Base-by-base conservation (phyloP, 2,329 filamentous ascomycete species). In the Aspergillus fumigatiaffinis region DNA sequence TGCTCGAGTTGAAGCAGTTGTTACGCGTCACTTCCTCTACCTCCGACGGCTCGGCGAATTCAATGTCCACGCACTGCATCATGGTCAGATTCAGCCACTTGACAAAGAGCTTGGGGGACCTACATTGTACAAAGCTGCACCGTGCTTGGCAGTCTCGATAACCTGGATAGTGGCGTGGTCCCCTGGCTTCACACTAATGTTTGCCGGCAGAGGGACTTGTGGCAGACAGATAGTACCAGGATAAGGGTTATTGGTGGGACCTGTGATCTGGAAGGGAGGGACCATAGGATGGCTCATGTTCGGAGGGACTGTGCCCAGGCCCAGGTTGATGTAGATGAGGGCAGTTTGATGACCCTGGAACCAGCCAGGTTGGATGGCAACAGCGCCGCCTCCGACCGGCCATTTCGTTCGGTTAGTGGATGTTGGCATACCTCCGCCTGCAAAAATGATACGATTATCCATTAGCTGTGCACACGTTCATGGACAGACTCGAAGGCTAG, bases 361-460 rank as follows among this genome's bases (percentile, higher is more conserved):
- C 94, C 94, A 97, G 68, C 93, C 94, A 0, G 94, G 94, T 71
- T 97, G 93, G 68, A 97, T 83, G 51, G 91, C 84, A 59, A 99
- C 70, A n/a, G 92, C 91, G 60, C 94, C 94, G 65, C 94, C 94
- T 29, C 78, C 84, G 51, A 91, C 82, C 17, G 94, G 92, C 94
- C 94, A 97, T 77, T 88, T 90, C 14, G 94, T 96, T 61, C 93
- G 87, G 77, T 99, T 97, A 48, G 76, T 82, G 0, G 90, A 89
- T 41, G 85, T 83, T 50, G 81, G 80, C 79, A 93, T 86, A 60
- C 94, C 94, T 57, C 94, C 94, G 72, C 93, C 93, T 97, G 67
- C 12, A 52, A 51, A 51, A 51, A 38, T 38, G 5, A 17, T 17
- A 38, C 14, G 51, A 46, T 53, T 14, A 53, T 55, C 50, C 48